Base-by-base conservation (phyloP, 768 basidiomycete genomes). In the Sporobolomyces roseus region DNA sequence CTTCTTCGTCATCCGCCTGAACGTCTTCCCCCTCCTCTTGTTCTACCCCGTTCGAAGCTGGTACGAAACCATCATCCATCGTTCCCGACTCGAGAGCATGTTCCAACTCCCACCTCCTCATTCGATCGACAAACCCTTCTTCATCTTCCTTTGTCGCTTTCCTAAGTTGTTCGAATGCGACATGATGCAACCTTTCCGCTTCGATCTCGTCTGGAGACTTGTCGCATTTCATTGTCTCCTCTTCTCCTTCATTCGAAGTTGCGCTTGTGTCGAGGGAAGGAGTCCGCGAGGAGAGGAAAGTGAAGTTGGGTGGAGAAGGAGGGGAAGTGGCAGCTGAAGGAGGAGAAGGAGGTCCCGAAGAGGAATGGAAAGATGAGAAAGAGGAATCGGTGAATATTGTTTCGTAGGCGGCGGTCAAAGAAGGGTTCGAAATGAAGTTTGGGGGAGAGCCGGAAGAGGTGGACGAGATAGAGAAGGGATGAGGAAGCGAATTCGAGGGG, bases 161-260 rank as follows among this genome's bases (percentile, higher is more conserved):
- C n/a, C 70, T 65, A 13, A 71, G 52, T 23, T 66, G 56, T 52
- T 66, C 70, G 32, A 71, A 71, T 29, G 70, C 70, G 38, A 61
- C 50, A 25, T 35, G 56, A 29, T 71, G 61, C 56, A 71, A 43
- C 27, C 61, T 25, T 50, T 63, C 70, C 0, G 61, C 65, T 38
- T 66, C 61, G 38, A 9, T 17, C 17, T 55, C 59, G n/a, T 4
- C 10, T 30, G 16, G 29, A 12, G n/a, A 23, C 2, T 38, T 17
- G 30, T 25, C 30, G 19, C 14, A 25, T 32, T 41, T 23, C 30
- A 33, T 38, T 19, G n/a, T n/a, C 3, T 33, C 17, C 14, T 41
- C 32, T 19, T 29, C 27, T 25, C 32, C 19, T 33, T 69, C 68
- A 35, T 36, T 41, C 38, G 38, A 41, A 41, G 38, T 30, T 25